phyloP scores from a whole-genome alignment of 2,329 filamentous ascomycete species.

The Teratosphaeria epicoccoides region DNA sequence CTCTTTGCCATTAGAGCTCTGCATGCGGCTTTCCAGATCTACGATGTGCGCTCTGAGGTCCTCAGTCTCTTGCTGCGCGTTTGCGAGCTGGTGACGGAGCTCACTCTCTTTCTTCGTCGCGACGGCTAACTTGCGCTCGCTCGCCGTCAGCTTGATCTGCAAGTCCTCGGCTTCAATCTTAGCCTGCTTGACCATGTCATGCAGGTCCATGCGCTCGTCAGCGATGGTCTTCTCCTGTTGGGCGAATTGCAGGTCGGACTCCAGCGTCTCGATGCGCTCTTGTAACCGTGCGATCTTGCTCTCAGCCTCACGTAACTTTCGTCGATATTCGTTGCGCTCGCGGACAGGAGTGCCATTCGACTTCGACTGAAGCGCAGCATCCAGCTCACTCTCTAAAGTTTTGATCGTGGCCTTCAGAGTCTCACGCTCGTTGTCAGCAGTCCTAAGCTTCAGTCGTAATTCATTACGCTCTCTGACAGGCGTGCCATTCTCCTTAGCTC shows the following conservation, averaged over 20 bases:
- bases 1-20: conserved; percentile 22
- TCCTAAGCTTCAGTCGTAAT: conserved; percentile 22
- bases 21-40: conserved; percentile 21
- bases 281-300: conserved; percentile 34
- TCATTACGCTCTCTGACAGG: conserved; percentile 27
- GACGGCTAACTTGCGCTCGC: conserved; percentile 53
- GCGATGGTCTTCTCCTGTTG: conserved; percentile 40
- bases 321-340: conserved; percentile 25
- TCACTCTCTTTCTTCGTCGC: conserved; percentile 48
- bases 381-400: conserved; percentile 20
- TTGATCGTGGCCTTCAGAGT: conserved; percentile 25
- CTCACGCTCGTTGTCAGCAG: conserved; percentile 22
- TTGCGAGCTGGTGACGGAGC: conserved; percentile 57
- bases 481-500: conserved; percentile 29
- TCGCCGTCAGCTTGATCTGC: conserved; percentile 60
- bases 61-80: conserved; percentile 34
- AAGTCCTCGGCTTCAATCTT: conserved; percentile 46
- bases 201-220: conserved; percentile 50
- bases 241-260: conserved; percentile 47
- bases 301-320: conserved; percentile 27
- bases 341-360: conserved; percentile 21
- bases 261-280: conserved; percentile 45
- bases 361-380: conserved; percentile 6
- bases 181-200: conserved; percentile 50
- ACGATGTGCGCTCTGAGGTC: conserved; percentile 48